Percentiles rank a stretch among this genome's conserved stretches.
These are phyloP conservation scores for Sporothrix schenckii DNA, from an alignment of 2,329 filamentous ascomycete genomes.

Conservation along the genomic window DNA sequence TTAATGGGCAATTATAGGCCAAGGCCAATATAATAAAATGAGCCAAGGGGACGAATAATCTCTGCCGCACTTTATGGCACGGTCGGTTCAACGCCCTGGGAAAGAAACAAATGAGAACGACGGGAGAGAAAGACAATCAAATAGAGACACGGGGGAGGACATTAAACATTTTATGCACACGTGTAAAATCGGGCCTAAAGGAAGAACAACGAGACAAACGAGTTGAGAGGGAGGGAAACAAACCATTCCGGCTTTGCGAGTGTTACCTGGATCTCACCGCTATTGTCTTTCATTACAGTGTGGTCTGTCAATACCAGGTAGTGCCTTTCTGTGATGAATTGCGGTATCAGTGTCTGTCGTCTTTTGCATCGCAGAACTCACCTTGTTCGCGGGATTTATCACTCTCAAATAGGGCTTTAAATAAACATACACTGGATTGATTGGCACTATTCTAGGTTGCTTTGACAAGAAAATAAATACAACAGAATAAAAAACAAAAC, in stretches of 20 bases:
- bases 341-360: neutral
- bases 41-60: neutral
- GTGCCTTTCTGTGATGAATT: neutral
- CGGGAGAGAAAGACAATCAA: neutral
- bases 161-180: conserved; percentile 14
- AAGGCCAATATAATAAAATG: conserved; percentile 21
- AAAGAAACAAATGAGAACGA: neutral
- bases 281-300: neutral
- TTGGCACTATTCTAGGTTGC: neutral
- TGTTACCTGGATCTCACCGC: neutral
- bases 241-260: neutral
- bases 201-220: neutral
- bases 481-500: neutral
- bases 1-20: neutral
- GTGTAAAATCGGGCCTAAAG: conserved; percentile 1
- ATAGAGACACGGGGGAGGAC: neutral
- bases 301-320: neutral
- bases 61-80: neutral
- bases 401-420: neutral
- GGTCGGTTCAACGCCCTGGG: neutral
- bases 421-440: neutral
- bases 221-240: neutral
- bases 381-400: neutral
- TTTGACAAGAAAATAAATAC: neutral
- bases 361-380: neutral